Base-by-base conservation (phyloP, 371 early-diverging fungal genomes). In the Mortierella sp. region DNA sequence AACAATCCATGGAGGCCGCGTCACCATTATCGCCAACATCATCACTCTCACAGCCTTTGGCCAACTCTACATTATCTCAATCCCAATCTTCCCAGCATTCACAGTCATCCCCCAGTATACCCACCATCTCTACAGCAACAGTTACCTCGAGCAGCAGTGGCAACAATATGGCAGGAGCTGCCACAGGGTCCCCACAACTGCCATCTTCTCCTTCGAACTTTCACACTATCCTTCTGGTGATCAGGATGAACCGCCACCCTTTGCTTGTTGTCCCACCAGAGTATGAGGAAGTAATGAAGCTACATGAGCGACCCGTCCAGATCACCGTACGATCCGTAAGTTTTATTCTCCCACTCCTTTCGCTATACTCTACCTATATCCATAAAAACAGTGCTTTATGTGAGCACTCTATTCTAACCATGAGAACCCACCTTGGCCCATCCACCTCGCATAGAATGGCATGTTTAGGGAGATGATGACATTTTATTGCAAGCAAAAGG, bases 321-420 rank as follows among this genome's bases (percentile, higher is more conserved):
- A 78, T 70, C 45, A 78, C 75, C 4, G 60, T 84, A 6, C 70
- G 52, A 74, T 63, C 77, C 2, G 85, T 84, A 84, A 70, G 81
- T 60, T n/a, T 38, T 14, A 16, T 13, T 31, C 16, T 13, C 26
- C 3, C 10, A 14, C 4, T 16, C 34, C 28, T 19, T n/a, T 58
- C 1, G 42, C 38, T 5, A 38, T 38, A 38, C 42, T 38, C 16
- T 19, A n/a, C 34, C 45, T 44, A 54, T 58, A 31, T 31, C 19
- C 31, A 47, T 72, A 38, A 38, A 38, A 38, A 38, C 42, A 38
- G 42, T 1, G 5, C 42, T 1, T 5, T 38, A 38, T 38, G 42
- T 3, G 3, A 38, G 42, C 42, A 38, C 42, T 38, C 42, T 38
- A 38, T 58, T 7, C 13, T 58, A 44, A 60, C 14, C 31, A 47